Evolutionary conservation across 768 basidiomycete species (phyloP).

Genomic region (Naganishia vaughanmartiniae): DNA sequence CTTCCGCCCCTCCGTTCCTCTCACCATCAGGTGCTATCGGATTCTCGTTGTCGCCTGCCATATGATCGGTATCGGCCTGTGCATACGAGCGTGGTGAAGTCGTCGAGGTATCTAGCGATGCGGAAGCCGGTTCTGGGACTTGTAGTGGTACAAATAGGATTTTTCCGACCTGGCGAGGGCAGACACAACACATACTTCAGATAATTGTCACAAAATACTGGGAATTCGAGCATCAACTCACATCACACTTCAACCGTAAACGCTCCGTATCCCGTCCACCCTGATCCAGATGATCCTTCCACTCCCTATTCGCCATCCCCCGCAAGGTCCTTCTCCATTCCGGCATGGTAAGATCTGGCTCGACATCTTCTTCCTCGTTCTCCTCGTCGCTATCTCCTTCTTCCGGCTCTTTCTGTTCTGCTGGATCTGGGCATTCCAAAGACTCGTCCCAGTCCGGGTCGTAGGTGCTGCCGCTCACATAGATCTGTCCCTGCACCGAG

Average conservation of each 20-base stretch:
- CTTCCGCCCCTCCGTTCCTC: too few species aligned
- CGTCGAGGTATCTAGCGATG: not conserved
- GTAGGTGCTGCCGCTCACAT: constrained; percentile 12
- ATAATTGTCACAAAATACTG: not conserved
- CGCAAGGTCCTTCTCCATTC: constrained; percentile 20
- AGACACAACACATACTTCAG: not conserved
- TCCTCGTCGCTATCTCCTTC: not conserved
- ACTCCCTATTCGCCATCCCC: constrained; percentile 21
- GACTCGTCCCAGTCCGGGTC: constrained; percentile 21
- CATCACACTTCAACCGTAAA: constrained; percentile 15
- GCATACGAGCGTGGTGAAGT: not conserved
- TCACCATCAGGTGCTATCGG: too few species aligned
- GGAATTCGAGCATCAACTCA: not conserved
- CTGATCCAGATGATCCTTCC: constrained; percentile 13
- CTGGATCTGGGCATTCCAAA: not conserved
- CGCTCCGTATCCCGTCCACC: constrained; percentile 17
- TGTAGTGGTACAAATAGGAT: constrained; percentile 16
- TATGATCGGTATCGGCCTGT: not conserved
- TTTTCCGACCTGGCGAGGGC: not conserved
- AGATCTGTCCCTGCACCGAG: constrained; percentile 10
- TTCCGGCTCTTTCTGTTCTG: not conserved
- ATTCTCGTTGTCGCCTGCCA: not conserved
- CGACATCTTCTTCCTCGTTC: not conserved
- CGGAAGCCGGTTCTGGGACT: constrained; percentile 2
- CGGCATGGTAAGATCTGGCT: constrained; percentile 15